These are phyloP conservation scores for Aegle marmelos DNA, from an alignment of 345 rosid species.

Conservation along the genomic window DNA sequence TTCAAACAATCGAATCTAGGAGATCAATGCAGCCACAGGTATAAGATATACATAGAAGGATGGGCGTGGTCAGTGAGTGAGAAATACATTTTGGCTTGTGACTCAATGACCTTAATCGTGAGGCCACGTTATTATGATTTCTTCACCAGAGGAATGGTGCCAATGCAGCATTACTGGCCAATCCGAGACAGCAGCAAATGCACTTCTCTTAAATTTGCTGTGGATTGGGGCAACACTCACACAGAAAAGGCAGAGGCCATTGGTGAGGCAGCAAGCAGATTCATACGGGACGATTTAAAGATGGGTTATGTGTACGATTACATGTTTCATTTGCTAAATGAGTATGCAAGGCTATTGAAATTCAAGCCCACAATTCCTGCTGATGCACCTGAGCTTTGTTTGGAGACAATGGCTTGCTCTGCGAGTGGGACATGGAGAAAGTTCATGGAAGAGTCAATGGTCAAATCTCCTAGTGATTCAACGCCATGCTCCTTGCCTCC, in stretches of 20 bases:
- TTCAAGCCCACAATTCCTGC: slow-evolving; percentile 57
- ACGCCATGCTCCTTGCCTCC: slow-evolving; percentile 53
- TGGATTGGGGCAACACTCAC: slow-evolving; percentile 71
- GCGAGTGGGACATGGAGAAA: slow-evolving; percentile 35
- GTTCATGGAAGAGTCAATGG: slow-evolving; percentile 60
- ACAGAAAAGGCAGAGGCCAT: slow-evolving; percentile 46
- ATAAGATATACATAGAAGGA: slow-evolving; percentile 74
- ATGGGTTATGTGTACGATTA: slow-evolving; percentile 69
- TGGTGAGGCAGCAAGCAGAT: slow-evolving; percentile 54
- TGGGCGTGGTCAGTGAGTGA: slow-evolving; percentile 82
- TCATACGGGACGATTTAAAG: slow-evolving; percentile 45
- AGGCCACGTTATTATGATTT: slow-evolving; percentile 54
- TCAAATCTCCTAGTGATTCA: slow-evolving; percentile 42
- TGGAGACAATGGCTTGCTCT: slow-evolving; percentile 46
- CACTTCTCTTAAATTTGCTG: slow-evolving; percentile 58
- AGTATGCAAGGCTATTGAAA: slow-evolving; percentile 60
- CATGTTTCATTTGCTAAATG: slow-evolving; percentile 65
- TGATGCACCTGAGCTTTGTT: slow-evolving; percentile 46
- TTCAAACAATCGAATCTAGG: slow-evolving; percentile 50
- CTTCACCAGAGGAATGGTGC: slow-evolving; percentile 61
- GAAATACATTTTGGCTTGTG: slow-evolving; percentile 80
- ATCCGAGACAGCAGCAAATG: slow-evolving; percentile 51
- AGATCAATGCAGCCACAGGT: slow-evolving; percentile 67
- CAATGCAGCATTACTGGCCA: slow-evolving; percentile 79
- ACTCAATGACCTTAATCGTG: slow-evolving; percentile 52